These are phyloP conservation scores for Hamiltosporidium tvaerminnensis DNA, from an alignment of 371 early-diverging fungal species.

Conservation along the genomic window DNA sequence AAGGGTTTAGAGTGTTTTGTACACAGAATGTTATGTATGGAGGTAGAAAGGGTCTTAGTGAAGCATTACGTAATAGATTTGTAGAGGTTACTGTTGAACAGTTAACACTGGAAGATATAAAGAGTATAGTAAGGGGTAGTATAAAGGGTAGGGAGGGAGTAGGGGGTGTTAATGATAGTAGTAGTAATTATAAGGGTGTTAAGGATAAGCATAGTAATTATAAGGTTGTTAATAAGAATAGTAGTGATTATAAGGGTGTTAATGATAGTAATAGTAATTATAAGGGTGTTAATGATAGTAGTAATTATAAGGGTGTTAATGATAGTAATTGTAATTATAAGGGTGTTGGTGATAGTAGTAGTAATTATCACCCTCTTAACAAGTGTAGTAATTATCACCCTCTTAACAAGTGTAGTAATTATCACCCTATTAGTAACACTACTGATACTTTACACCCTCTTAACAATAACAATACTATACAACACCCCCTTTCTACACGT, in stretches of 20 bases:
- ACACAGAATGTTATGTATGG: constrained; percentile 98
- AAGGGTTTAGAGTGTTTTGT: constrained; percentile 92
- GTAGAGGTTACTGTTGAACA: constrained; percentile 82
- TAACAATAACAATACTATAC: no score
- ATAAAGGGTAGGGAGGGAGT: not conserved
- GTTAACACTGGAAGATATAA: constrained; percentile 3
- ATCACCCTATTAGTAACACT: no score
- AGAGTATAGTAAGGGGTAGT: not conserved
- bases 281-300: not conserved
- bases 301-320: not conserved
- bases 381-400: not conserved
- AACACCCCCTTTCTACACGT: no score
- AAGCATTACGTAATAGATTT: constrained; percentile 96
- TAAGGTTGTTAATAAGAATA: not conserved
- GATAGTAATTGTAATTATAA: not conserved
- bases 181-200: not conserved
- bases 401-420: not conserved
- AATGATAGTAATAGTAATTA: not conserved
- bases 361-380: not conserved
- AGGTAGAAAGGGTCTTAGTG: constrained; percentile 87
- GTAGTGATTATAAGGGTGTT: not conserved
- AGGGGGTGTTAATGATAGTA: not conserved
- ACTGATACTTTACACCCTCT: no score
- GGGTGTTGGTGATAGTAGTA: not conserved
- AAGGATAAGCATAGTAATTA: not conserved